These are phyloP conservation scores for Coniochaeta ligniaria DNA, from an alignment of 2,329 filamentous ascomycete genomes.

Conservation along the genomic window DNA sequence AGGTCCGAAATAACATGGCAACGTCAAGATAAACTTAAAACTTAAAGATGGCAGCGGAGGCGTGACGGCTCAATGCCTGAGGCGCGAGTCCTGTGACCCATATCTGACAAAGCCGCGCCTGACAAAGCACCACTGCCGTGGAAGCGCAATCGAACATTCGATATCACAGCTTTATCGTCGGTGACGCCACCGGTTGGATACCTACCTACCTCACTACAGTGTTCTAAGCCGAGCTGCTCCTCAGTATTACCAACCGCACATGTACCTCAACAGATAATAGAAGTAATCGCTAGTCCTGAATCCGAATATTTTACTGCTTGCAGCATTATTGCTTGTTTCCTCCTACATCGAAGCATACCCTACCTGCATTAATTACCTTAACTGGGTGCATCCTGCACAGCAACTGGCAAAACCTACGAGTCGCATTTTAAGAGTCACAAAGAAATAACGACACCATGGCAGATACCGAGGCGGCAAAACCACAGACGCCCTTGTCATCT, in stretches of 20 bases:
- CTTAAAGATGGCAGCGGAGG: background rate
- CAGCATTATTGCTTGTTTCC: background rate
- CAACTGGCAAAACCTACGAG: background rate
- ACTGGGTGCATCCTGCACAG: background rate
- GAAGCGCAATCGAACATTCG: constrained; percentile 1
- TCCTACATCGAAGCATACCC: background rate
- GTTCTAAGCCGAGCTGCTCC: background rate
- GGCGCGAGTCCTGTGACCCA: background rate
- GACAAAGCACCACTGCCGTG: background rate
- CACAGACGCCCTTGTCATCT: background rate
- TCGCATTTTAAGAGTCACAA: background rate
- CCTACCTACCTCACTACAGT: no score
- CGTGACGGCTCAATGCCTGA: background rate
- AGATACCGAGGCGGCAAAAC: background rate
- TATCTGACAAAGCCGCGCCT: background rate
- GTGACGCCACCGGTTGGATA: background rate
- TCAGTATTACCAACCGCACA: background rate
- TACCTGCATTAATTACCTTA: background rate
- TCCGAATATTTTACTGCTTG: background rate
- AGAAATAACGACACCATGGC: background rate
- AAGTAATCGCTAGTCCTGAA: background rate
- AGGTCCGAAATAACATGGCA: background rate
- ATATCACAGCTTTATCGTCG: background rate
- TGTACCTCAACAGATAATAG: background rate
- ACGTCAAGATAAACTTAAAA: background rate